Evolutionary conservation across 257 asterid species (phyloP).

Genomic region (Petunia secreta): DNA sequence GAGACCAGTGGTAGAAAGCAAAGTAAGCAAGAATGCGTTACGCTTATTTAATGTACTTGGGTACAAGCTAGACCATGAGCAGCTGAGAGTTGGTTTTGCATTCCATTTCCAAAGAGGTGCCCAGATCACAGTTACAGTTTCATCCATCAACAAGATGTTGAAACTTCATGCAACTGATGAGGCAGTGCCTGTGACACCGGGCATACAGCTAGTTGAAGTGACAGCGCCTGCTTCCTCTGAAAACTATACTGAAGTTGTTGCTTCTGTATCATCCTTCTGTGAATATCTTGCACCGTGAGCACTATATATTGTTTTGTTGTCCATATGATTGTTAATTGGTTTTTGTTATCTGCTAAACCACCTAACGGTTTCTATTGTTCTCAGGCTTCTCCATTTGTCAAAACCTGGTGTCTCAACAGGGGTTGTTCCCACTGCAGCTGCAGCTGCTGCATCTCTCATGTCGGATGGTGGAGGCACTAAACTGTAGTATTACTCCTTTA

Average conservation of each 20-base stretch:
- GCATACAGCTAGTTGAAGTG: constrained; percentile 93
- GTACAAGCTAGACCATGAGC: constrained; percentile 88
- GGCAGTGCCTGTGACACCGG: constrained; percentile 88
- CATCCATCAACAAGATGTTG: constrained; percentile 89
- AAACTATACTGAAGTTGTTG: constrained; percentile 78
- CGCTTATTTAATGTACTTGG: constrained; percentile 83
- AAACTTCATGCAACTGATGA: constrained; percentile 90
- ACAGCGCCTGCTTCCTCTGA: constrained; percentile 93
- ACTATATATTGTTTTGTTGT: constrained; percentile 16
- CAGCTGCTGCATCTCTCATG: constrained; percentile 95
- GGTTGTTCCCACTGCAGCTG: constrained; percentile 94
- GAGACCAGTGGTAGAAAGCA: constrained; percentile 79
- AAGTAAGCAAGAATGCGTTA: constrained; percentile 85
- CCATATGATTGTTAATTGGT: neutral
- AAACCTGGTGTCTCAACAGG: constrained; percentile 85
- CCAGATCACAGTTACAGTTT: constrained; percentile 77
- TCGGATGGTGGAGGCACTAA: constrained; percentile 91
- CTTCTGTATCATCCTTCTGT: constrained; percentile 77
- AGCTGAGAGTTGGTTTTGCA: constrained; percentile 81
- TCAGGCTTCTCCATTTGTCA: constrained; percentile 93
- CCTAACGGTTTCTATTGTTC: constrained; percentile 10
- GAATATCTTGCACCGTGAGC: constrained; percentile 99
- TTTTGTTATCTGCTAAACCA: neutral
- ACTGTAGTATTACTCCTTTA: constrained; percentile 31
- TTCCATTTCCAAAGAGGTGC: constrained; percentile 88